A percentile compares a stretch with the other conserved stretches of the same genome.
phyloP scores from a whole-genome alignment of 2,329 filamentous ascomycete genomes.

The Amesomyces nigricolor region DNA sequence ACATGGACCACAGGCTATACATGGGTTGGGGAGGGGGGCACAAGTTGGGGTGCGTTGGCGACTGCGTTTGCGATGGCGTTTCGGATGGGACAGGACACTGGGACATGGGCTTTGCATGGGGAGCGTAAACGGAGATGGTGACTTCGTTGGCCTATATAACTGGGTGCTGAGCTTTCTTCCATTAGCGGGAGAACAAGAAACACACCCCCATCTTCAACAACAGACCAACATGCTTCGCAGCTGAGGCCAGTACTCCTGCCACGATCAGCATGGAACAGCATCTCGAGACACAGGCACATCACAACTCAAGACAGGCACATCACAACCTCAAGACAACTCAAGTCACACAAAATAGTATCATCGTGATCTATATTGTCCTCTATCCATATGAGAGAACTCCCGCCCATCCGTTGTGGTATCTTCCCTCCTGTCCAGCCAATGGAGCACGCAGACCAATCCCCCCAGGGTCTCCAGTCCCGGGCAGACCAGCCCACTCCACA shows the following conservation, averaged over 20 bases:
- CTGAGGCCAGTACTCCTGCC: too few species aligned
- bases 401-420: constrained; percentile 23
- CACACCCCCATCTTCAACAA: too few species aligned
- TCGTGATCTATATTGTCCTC: constrained; percentile 23
- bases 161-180: too few species aligned
- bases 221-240: too few species aligned
- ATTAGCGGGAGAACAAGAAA: too few species aligned
- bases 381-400: constrained; percentile 21
- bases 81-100: not conserved
- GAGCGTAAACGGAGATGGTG: not conserved
- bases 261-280: too few species aligned
- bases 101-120: not conserved
- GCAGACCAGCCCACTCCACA: constrained; percentile 12
- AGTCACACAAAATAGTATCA: not conserved
- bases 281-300: too few species aligned
- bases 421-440: constrained; percentile 18
- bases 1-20: not conserved
- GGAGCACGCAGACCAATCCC: constrained; percentile 15
- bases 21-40: too few species aligned
- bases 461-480: constrained; percentile 28
- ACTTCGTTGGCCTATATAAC: too few species aligned
- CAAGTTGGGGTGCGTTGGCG: too few species aligned
- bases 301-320: too few species aligned
- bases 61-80: not conserved
- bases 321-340: too few species aligned